Conservation (phyloP, 2,329 filamentous ascomycete species). For the Pseudocercospora eumusae region DNA sequence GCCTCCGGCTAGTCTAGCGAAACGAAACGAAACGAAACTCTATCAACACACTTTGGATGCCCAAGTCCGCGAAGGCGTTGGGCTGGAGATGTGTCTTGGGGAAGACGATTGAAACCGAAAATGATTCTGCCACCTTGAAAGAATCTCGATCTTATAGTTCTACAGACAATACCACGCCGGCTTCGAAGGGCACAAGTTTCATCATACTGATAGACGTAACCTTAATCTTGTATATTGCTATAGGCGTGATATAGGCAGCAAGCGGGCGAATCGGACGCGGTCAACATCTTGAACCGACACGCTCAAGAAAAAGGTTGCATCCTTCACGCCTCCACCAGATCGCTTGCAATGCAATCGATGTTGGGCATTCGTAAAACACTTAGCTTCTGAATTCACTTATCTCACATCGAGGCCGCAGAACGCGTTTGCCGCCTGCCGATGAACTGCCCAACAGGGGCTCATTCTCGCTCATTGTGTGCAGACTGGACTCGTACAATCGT, state of each 20-base stretch:
- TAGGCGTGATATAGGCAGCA: neutral
- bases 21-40: slow-evolving; percentile 5
- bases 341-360: neutral
- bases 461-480: slow-evolving; percentile 1
- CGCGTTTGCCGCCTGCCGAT: slow-evolving; percentile 4
- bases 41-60: slow-evolving; percentile 1
- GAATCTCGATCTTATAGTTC: slow-evolving; percentile 2
- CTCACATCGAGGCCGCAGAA: slow-evolving; percentile 1
- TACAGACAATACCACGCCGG: neutral
- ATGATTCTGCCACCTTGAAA: neutral
- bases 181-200: slow-evolving; percentile 1
- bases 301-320: neutral
- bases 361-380: no score
- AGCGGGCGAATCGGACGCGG: slow-evolving; percentile 3
- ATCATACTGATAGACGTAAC: slow-evolving; percentile 6
- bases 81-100: neutral
- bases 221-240: slow-evolving; percentile 8
- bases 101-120: neutral
- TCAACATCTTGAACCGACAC: neutral
- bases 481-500: neutral
- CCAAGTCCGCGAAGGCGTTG: neutral
- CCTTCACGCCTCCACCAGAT: slow-evolving; percentile 4
- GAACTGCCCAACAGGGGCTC: neutral
- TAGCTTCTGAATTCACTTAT: neutral
- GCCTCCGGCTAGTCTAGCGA: neutral